A percentile compares a stretch with the other conserved stretches of the same genome.
Conservation (phyloP, 73 alveolate species). For the Tetrahymena elliotti region DNA sequence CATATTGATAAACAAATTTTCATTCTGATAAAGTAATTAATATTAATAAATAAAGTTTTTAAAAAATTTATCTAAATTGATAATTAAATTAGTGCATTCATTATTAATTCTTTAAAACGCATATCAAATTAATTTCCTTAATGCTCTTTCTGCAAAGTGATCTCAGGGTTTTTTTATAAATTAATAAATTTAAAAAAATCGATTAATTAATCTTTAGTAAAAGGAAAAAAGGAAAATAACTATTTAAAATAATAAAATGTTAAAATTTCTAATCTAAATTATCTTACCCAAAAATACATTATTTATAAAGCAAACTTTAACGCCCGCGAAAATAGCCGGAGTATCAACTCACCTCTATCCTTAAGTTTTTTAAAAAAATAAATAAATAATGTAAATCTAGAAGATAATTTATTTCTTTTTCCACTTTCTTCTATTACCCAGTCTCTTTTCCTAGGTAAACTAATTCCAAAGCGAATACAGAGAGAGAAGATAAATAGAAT, state of each 20-base stretch:
- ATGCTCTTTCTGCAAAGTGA: too few relatives aligned
- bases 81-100: too few relatives aligned
- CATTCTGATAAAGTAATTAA: too few relatives aligned
- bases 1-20: too few relatives aligned
- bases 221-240: not conserved
- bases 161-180: too few relatives aligned
- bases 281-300: not conserved
- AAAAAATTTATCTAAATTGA: too few relatives aligned
- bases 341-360: not conserved
- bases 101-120: too few relatives aligned
- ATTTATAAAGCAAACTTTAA: not conserved
- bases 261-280: not conserved
- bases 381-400: not conserved
- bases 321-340: not conserved
- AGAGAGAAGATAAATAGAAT: not conserved
- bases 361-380: not conserved
- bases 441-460: not conserved
- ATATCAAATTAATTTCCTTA: too few relatives aligned
- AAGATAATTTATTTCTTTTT: not conserved
- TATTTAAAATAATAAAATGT: not conserved
- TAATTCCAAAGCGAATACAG: not conserved
- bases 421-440: not conserved
- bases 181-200: too few relatives aligned
- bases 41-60: too few relatives aligned
- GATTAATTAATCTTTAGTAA: not conserved